phyloP scores from a whole-genome alignment of 2,329 filamentous ascomycete species.

The Calonectria pauciramosa region DNA sequence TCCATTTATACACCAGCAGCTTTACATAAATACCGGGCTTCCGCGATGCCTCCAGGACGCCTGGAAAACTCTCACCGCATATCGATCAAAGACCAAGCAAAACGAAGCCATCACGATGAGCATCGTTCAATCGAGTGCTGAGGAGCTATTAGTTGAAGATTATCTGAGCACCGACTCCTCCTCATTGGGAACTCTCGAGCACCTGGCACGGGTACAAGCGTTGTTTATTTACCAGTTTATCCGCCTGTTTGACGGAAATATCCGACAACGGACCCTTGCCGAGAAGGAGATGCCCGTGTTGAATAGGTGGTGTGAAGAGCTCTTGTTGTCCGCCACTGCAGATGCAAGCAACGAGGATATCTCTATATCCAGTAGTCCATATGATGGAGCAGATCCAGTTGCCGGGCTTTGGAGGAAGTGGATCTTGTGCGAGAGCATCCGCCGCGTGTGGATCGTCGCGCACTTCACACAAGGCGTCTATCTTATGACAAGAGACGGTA shows the following conservation, averaged over 20 bases:
- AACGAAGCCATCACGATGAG: constrained; percentile 43
- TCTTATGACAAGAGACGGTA: constrained; percentile 43
- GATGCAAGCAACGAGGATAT: background rate
- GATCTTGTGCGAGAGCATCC: constrained; percentile 48
- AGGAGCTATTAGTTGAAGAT: constrained; percentile 4
- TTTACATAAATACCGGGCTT: constrained; percentile 42
- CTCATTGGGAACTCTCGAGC: constrained; percentile 12
- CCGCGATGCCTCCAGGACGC: constrained; percentile 46
- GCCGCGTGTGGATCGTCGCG: constrained; percentile 46
- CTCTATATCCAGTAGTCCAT: background rate
- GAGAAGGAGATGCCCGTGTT: constrained; percentile 23
- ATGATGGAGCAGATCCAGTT: background rate
- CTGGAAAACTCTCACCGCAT: constrained; percentile 44
- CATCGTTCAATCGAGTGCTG: constrained; percentile 40
- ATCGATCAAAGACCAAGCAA: constrained; percentile 41
- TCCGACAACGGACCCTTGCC: constrained; percentile 39
- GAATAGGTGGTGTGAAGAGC: background rate
- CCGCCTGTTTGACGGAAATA: constrained; percentile 43
- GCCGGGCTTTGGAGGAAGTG: constrained; percentile 43
- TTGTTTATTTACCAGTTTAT: constrained; percentile 41
- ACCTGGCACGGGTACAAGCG: constrained; percentile 39
- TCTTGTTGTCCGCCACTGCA: background rate
- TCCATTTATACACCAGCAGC: constrained; percentile 45
- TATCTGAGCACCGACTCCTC: background rate
- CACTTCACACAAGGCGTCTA: constrained; percentile 43